Evolutionary conservation across 805 yeast genomes (phyloP).

Genomic region (Saccharomycopsis olivae): DNA sequence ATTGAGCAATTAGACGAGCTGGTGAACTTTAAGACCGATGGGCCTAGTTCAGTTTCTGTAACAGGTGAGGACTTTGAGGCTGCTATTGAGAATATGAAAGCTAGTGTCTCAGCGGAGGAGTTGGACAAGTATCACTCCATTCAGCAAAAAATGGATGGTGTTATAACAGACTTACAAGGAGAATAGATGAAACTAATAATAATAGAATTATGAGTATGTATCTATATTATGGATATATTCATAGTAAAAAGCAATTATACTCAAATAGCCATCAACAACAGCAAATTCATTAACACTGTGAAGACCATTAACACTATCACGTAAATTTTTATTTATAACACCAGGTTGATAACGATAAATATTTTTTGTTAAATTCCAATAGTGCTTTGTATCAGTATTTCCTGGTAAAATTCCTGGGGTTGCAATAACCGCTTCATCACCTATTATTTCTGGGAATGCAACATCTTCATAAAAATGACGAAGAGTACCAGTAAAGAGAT

Average conservation of each 20-base stretch:
- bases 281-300: conserved; percentile 62
- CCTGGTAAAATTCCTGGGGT: conserved; percentile 56
- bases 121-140: conserved; percentile 65
- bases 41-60: conserved; percentile 41
- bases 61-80: conserved; percentile 52
- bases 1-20: conserved; percentile 41
- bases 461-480: conserved; percentile 51
- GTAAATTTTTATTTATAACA: no score
- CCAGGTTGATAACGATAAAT: conserved; percentile 51
- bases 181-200: neutral
- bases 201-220: no score
- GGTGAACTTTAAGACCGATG: conserved; percentile 30
- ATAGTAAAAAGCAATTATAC: conserved; percentile 45
- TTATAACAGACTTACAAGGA: conserved; percentile 1
- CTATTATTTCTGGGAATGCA: conserved; percentile 25
- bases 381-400: conserved; percentile 60
- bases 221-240: conserved; percentile 31
- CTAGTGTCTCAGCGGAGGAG: conserved; percentile 84
- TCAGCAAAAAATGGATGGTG: conserved; percentile 44
- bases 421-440: conserved; percentile 27
- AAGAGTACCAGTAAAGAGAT: conserved; percentile 49
- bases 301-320: conserved; percentile 21
- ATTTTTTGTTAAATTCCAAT: conserved; percentile 51
- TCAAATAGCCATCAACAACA: conserved; percentile 45
- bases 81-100: conserved; percentile 71